Conservation (phyloP, 345 rosid species). For the Clarkia xantiana region DNA sequence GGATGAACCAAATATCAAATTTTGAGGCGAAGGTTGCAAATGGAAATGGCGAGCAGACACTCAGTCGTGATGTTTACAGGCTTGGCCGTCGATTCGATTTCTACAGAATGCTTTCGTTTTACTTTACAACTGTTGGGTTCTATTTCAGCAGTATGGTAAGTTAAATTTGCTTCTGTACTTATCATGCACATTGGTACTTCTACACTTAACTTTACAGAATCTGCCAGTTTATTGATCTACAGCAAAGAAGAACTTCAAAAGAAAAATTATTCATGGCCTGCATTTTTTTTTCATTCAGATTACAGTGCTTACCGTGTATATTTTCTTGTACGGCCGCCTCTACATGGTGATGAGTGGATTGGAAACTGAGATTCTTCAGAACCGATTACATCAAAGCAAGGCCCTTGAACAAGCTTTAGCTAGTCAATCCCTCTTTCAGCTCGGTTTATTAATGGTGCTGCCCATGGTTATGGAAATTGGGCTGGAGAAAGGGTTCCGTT, state of each 20-base stretch:
- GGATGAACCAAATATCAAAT: slow-evolving; percentile 81
- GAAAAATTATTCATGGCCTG: background rate
- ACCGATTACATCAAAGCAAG: slow-evolving; percentile 45
- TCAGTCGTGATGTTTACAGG: slow-evolving; percentile 90
- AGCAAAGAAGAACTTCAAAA: background rate
- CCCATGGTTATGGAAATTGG: slow-evolving; percentile 98
- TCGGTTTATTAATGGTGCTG: slow-evolving; percentile 67
- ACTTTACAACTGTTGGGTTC: slow-evolving; percentile 92
- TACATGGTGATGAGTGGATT: slow-evolving; percentile 88
- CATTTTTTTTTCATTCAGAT: slow-evolving; percentile 32
- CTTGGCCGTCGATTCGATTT: slow-evolving; percentile 87
- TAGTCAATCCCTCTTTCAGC: slow-evolving; percentile 68
- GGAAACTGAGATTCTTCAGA: slow-evolving; percentile 44
- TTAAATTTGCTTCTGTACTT: slow-evolving; percentile 1
- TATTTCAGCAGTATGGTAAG: slow-evolving; percentile 93
- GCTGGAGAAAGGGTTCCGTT: slow-evolving; percentile 83
- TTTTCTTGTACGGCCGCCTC: slow-evolving; percentile 85
- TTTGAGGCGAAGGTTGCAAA: slow-evolving; percentile 95
- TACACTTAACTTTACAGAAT: background rate
- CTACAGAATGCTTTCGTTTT: slow-evolving; percentile 97
- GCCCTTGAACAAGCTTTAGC: slow-evolving; percentile 87
- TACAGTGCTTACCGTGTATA: slow-evolving; percentile 68
- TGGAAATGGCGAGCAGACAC: slow-evolving; percentile 98
- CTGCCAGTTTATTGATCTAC: no score
- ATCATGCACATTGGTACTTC: background rate